These are phyloP conservation scores for Globisporangium nagaii DNA, from an alignment of 352 stramenopile genomes.

Conservation along the genomic window DNA sequence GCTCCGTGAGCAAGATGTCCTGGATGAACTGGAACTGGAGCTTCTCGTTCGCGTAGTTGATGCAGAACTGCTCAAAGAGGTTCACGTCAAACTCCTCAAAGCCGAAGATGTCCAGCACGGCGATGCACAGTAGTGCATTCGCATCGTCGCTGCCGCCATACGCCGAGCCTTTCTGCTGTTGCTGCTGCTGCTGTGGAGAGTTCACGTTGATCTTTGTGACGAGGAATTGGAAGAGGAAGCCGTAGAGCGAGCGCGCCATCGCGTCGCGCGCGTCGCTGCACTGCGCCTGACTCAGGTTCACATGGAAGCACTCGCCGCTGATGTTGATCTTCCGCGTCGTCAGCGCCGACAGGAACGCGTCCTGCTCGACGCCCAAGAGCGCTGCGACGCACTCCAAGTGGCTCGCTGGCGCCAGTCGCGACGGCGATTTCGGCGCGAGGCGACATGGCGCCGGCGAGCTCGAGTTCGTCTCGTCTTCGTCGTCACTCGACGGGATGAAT, in stretches of 20 bases:
- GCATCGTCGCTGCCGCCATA: slow-evolving; percentile 8
- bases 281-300: slow-evolving; percentile 63
- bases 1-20: slow-evolving; percentile 71
- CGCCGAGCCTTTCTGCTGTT: not conserved
- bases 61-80: slow-evolving; percentile 77
- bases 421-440: slow-evolving; percentile 25
- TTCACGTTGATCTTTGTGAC: slow-evolving; percentile 71
- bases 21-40: slow-evolving; percentile 83
- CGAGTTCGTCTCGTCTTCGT: slow-evolving; percentile 44
- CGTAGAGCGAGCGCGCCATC: slow-evolving; percentile 74
- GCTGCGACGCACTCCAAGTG: slow-evolving; percentile 36
- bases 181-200: slow-evolving; percentile 12
- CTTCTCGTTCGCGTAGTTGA: slow-evolving; percentile 82
- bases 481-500: slow-evolving; percentile 54
- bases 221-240: slow-evolving; percentile 79
- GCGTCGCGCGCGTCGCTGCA: slow-evolving; percentile 65
- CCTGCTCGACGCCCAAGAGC: slow-evolving; percentile 38
- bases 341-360: slow-evolving; percentile 44
- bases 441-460: slow-evolving; percentile 28
- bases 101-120: slow-evolving; percentile 88
- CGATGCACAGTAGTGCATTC: slow-evolving; percentile 43
- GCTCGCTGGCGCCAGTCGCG: slow-evolving; percentile 26
- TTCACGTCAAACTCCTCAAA: slow-evolving; percentile 88
- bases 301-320: slow-evolving; percentile 54
- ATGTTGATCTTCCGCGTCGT: slow-evolving; percentile 71